Conservation (phyloP, 768 basidiomycete species). For the Phaeotremella skinneri region DNA sequence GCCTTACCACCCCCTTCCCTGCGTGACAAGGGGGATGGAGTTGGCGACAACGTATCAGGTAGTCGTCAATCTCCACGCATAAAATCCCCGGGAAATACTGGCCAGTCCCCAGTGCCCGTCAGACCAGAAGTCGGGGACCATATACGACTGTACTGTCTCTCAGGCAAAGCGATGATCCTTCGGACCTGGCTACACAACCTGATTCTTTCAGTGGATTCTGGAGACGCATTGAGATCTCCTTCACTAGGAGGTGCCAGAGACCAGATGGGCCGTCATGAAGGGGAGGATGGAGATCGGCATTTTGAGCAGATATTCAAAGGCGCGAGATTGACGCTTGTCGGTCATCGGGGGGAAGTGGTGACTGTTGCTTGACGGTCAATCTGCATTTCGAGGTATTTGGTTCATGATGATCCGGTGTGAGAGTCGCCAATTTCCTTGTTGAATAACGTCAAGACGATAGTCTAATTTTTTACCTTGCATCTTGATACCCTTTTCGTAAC, state of each 20-base stretch:
- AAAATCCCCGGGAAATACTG: neutral
- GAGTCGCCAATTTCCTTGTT: too few species aligned
- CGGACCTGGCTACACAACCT: constrained; percentile 35
- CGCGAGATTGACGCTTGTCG: constrained; percentile 32
- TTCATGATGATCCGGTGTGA: too few species aligned
- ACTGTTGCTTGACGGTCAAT: constrained; percentile 43
- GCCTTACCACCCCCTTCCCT: neutral
- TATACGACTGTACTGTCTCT: constrained; percentile 39
- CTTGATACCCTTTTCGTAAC: too few species aligned
- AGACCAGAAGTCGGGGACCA: constrained; percentile 38
- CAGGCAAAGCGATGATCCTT: constrained; percentile 25
- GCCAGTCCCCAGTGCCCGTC: constrained; percentile 6
- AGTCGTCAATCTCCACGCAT: neutral
- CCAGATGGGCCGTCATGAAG: neutral
- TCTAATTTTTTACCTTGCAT: too few species aligned
- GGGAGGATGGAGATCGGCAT: neutral
- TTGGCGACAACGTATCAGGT: neutral
- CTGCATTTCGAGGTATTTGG: too few species aligned
- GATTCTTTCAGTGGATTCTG: constrained; percentile 17
- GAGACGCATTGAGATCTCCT: neutral
- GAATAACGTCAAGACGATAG: too few species aligned
- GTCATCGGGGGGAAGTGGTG: constrained; percentile 41
- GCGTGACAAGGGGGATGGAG: neutral
- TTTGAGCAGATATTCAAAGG: constrained; percentile 28
- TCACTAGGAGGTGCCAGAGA: neutral